Conservation (phyloP, 306 rosid genomes). For the Mimosa pudica region DNA sequence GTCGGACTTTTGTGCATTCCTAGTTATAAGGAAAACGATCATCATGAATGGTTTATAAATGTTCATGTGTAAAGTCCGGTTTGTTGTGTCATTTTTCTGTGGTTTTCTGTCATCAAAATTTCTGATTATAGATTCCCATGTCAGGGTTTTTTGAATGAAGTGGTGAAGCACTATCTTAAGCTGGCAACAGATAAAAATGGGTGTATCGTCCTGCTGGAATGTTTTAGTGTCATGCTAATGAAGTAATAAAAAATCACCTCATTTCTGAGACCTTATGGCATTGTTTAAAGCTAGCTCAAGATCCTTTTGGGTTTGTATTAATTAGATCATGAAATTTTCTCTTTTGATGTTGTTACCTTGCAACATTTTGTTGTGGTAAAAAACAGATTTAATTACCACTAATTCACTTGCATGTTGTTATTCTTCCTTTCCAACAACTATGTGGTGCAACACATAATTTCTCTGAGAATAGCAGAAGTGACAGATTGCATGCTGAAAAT, state of each 20-base stretch:
- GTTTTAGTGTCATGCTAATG: constrained; percentile 39
- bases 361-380: neutral
- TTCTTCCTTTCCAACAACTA: constrained; percentile 55
- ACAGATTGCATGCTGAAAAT: constrained; percentile 36
- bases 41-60: neutral
- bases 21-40: neutral
- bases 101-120: constrained; percentile 30
- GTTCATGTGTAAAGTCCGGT: neutral
- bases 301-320: constrained; percentile 63
- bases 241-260: constrained; percentile 40
- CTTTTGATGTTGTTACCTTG: constrained; percentile 1
- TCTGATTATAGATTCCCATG: constrained; percentile 34
- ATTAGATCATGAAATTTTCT: neutral
- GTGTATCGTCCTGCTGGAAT: constrained; percentile 64
- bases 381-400: constrained; percentile 13
- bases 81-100: neutral
- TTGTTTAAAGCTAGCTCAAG: constrained; percentile 42
- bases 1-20: neutral
- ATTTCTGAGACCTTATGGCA: constrained; percentile 35
- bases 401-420: constrained; percentile 18
- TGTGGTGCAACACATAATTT: constrained; percentile 66
- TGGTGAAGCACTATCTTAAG: constrained; percentile 41
- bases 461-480: constrained; percentile 35
- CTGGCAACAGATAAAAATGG: constrained; percentile 64
- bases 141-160: constrained; percentile 53